Conservation (phyloP, 1,139 yeast species). For the Taphrina flavorubra region DNA sequence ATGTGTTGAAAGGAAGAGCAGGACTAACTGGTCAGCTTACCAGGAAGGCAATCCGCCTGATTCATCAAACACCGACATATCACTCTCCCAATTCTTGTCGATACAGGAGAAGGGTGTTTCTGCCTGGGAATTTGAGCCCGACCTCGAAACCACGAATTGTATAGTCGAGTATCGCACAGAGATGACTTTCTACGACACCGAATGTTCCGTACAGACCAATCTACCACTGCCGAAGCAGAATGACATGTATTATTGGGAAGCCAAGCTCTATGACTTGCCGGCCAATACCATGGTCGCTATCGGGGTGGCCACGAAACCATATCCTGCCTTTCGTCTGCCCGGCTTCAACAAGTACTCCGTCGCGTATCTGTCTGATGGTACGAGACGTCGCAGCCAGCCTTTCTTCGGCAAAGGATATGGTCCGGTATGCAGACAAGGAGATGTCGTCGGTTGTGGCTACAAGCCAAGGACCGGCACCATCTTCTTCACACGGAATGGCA, state of each 20-base stretch:
- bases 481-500: slow-evolving; percentile 90
- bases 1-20: slow-evolving; percentile 48
- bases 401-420: slow-evolving; percentile 66
- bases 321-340: slow-evolving; percentile 86
- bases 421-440: slow-evolving; percentile 80
- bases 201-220: slow-evolving; percentile 80
- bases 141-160: slow-evolving; percentile 62
- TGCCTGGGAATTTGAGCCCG: slow-evolving; percentile 91
- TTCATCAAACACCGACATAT: slow-evolving; percentile 53
- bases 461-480: slow-evolving; percentile 78
- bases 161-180: slow-evolving; percentile 75
- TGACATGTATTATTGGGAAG: slow-evolving; percentile 90
- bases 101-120: slow-evolving; percentile 91
- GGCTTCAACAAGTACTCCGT: slow-evolving; percentile 74
- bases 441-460: slow-evolving; percentile 91
- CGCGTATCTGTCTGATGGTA: slow-evolving; percentile 86
- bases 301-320: slow-evolving; percentile 86
- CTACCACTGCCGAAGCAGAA: slow-evolving; percentile 84
- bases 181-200: slow-evolving; percentile 70
- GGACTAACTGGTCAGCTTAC: slow-evolving; percentile 51
- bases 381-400: slow-evolving; percentile 80
- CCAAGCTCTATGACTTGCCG: slow-evolving; percentile 72
- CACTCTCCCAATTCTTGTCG: slow-evolving; percentile 58
- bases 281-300: slow-evolving; percentile 64
- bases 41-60: slow-evolving; percentile 58